Percentiles rank a stretch among this genome's conserved stretches.
Conservation (phyloP, 352 stramenopile genomes). For the Hyaloperonospora brassicae region DNA sequence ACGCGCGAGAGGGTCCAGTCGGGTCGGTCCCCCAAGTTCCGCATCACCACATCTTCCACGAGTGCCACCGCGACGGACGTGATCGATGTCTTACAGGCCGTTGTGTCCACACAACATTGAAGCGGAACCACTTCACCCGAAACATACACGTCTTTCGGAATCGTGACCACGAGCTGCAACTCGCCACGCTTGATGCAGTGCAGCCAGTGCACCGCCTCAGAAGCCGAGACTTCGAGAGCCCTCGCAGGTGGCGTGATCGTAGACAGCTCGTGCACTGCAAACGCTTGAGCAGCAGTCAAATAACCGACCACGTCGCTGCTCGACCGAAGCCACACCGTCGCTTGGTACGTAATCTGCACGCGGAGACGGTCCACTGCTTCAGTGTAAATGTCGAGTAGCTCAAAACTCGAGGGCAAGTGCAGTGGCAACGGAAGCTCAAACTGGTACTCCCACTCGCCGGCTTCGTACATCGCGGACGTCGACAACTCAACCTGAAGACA, state of each 20-base stretch:
- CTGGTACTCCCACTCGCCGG: constrained; percentile 16
- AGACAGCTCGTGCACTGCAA: constrained; percentile 19
- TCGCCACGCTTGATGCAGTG: constrained; percentile 26
- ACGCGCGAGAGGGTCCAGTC: constrained; percentile 18
- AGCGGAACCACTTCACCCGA: constrained; percentile 17
- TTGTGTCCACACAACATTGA: constrained; percentile 18
- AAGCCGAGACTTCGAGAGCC: constrained; percentile 22
- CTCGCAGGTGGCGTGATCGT: constrained; percentile 17
- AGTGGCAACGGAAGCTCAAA: constrained; percentile 21
- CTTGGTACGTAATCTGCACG: constrained; percentile 24
- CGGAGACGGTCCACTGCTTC: constrained; percentile 22
- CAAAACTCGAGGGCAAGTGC: constrained; percentile 25
- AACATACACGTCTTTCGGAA: constrained; percentile 19
- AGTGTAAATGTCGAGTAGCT: constrained; percentile 24
- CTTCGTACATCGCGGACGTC: constrained; percentile 8
- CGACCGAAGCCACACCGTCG: constrained; percentile 24
- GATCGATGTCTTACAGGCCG: constrained; percentile 16
- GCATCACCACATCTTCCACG: constrained; percentile 20
- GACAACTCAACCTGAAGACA: constrained; percentile 21
- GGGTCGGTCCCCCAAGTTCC: constrained; percentile 11
- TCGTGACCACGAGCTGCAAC: constrained; percentile 15
- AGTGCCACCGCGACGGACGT: constrained; percentile 19
- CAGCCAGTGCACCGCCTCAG: constrained; percentile 24
- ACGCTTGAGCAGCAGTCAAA: constrained; percentile 13
- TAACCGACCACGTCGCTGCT: constrained; percentile 2